Conservation (phyloP, 176 grass and related monocot genomes). For the Eragrostis curvula region DNA sequence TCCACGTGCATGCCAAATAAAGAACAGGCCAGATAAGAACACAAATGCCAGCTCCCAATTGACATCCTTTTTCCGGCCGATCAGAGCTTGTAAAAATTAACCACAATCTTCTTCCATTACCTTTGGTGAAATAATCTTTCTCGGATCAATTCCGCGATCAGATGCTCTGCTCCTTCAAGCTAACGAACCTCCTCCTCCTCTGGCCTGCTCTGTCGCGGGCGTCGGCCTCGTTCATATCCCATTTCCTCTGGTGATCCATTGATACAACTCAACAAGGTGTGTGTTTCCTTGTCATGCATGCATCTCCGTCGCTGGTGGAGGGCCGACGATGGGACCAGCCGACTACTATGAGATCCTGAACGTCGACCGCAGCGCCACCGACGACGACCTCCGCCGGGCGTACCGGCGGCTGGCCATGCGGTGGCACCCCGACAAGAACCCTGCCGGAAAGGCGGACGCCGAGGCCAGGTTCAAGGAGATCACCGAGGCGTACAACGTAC, state of each 20-base stretch:
- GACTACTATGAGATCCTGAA: slow-evolving; percentile 60
- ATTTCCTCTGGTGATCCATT: slow-evolving; percentile 54
- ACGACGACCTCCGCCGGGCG: slow-evolving; percentile 59
- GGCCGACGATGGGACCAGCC: slow-evolving; percentile 30
- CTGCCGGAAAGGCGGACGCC: slow-evolving; percentile 48
- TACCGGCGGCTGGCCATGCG: slow-evolving; percentile 82
- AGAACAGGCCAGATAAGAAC: not conserved
- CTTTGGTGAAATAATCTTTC: not conserved
- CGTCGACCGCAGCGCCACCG: slow-evolving; percentile 40
- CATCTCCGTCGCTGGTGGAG: slow-evolving; percentile 18
- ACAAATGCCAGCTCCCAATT: not conserved
- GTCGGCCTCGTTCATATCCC: slow-evolving; percentile 30
- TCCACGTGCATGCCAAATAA: slow-evolving; percentile 39
- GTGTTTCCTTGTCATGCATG: no score
- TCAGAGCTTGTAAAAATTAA: not conserved
- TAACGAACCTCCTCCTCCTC: slow-evolving; percentile 47
- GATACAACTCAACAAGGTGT: not conserved
- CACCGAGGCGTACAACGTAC: slow-evolving; percentile 65
- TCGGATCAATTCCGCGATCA: not conserved
- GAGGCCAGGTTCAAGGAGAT: slow-evolving; percentile 69
- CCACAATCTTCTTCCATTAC: not conserved
- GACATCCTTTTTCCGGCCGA: not conserved
- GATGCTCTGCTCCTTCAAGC: slow-evolving; percentile 46
- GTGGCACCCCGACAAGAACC: slow-evolving; percentile 94
- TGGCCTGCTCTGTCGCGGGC: slow-evolving; percentile 14